Conservation (phyloP, 306 rosid genomes). For the Glycyrrhiza uralensis region DNA sequence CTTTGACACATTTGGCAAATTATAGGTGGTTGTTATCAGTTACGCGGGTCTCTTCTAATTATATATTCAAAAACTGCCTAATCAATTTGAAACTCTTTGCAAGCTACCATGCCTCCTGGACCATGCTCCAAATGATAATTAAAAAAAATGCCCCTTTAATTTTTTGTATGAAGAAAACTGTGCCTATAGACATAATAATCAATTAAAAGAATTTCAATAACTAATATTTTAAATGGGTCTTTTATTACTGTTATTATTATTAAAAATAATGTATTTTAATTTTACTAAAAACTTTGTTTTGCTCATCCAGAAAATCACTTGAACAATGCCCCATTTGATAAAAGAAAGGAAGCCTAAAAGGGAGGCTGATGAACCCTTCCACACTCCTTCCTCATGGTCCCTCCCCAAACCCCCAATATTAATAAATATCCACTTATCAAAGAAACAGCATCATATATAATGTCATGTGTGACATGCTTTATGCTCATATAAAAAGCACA, state of each 20-base stretch:
- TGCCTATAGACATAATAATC: no score
- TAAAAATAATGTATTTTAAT: no score
- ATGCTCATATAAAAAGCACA: neutral
- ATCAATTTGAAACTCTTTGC: neutral
- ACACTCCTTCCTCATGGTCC: neutral
- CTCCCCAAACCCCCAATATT: neutral
- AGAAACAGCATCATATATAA: constrained; percentile 15
- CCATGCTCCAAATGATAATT: neutral
- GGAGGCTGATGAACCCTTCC: constrained; percentile 5
- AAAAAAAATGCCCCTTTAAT: no score
- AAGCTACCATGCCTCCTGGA: neutral
- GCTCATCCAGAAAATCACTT: no score
- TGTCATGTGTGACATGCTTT: constrained; percentile 23
- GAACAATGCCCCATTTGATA: neutral
- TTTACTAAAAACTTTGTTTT: no score
- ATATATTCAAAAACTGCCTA: neutral
- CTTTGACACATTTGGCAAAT: constrained; percentile 12
- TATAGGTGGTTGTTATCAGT: no score
- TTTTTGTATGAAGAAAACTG: no score
- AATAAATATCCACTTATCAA: neutral
- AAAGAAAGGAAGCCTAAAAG: neutral
- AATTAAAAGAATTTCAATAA: no score
- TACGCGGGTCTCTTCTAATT: neutral
- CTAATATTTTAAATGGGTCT: no score
- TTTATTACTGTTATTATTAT: no score